Percentiles rank a stretch among this genome's conserved stretches.
These are phyloP conservation scores for Penicillium psychrofluorescens DNA, from an alignment of 495 filamentous ascomycete species.

Conservation along the genomic window DNA sequence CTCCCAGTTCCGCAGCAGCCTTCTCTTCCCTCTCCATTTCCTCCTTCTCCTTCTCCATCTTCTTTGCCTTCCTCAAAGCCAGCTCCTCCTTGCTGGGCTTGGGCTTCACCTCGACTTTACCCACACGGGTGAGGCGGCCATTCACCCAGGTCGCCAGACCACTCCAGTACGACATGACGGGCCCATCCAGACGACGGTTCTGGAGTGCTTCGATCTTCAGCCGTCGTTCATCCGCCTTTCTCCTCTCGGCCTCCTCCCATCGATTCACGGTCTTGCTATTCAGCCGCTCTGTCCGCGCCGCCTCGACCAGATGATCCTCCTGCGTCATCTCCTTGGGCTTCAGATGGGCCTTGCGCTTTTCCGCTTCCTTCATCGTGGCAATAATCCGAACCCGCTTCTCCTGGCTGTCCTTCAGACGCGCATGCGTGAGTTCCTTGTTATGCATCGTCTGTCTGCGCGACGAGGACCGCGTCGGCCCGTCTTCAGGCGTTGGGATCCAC, in stretches of 20 bases:
- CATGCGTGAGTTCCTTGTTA: slow-evolving; percentile 76
- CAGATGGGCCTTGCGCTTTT: slow-evolving; percentile 64
- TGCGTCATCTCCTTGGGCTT: slow-evolving; percentile 83
- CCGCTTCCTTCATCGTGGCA: slow-evolving; percentile 81
- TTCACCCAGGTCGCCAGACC: slow-evolving; percentile 71
- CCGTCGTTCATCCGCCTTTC: slow-evolving; percentile 71
- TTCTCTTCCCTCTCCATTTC: slow-evolving; percentile 29
- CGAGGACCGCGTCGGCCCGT: slow-evolving; percentile 75
- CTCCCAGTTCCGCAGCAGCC: slow-evolving; percentile 15
- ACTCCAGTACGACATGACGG: slow-evolving; percentile 90
- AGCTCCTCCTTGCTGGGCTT: slow-evolving; percentile 34
- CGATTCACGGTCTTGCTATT: slow-evolving; percentile 88
- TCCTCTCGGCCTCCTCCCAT: slow-evolving; percentile 89
- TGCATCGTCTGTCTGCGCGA: slow-evolving; percentile 74
- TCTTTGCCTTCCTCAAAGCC: slow-evolving; percentile 12
- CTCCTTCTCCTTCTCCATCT: slow-evolving; percentile 28
- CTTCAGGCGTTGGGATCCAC: slow-evolving; percentile 75
- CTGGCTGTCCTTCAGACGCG: slow-evolving; percentile 77
- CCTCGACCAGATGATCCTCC: slow-evolving; percentile 77
- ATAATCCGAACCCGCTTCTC: slow-evolving; percentile 69
- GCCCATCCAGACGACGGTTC: slow-evolving; percentile 77
- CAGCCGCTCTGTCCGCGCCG: slow-evolving; percentile 69
- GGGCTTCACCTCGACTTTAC: slow-evolving; percentile 54
- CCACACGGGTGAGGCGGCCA: slow-evolving; percentile 67
- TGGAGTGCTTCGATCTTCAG: slow-evolving; percentile 78